phyloP scores from a whole-genome alignment of 2,329 filamentous ascomycete species.

The Fusarium caatingaense region DNA sequence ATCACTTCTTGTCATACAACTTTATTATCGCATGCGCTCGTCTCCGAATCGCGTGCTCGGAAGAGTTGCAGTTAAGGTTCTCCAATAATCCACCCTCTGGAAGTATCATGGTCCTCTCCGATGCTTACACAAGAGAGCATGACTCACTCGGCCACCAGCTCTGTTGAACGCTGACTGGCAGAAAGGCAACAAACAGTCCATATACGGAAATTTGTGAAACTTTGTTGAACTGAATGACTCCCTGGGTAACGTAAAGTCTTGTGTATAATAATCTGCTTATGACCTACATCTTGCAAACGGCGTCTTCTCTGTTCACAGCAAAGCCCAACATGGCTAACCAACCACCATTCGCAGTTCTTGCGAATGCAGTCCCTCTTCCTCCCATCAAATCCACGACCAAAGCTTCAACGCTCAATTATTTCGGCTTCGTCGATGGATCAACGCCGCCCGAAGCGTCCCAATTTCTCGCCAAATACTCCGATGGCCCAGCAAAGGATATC shows the following conservation, averaged over 20 bases:
- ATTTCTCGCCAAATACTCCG: not conserved
- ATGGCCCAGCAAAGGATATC: not conserved
- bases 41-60: not conserved
- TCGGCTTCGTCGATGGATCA: accelerated
- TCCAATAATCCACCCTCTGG: not conserved
- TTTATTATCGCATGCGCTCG: too few relatives aligned
- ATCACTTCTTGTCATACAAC: not conserved
- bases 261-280: not conserved
- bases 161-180: not conserved
- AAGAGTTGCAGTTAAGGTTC: not conserved
- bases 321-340: not conserved
- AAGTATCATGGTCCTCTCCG: not conserved
- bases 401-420: not conserved
- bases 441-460: accelerated
- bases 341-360: not conserved
- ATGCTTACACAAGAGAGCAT: not conserved
- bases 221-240: not conserved
- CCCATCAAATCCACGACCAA: not conserved
- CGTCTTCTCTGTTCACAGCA: not conserved
- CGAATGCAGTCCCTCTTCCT: not conserved
- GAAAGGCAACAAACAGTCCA: not conserved
- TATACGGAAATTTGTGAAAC: not conserved
- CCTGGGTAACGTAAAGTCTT: not conserved
- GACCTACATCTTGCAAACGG: not conserved
- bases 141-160: not conserved